Base-by-base conservation (phyloP, 176 grass and related monocot species). In the Bolboschoenus planiculmis region DNA sequence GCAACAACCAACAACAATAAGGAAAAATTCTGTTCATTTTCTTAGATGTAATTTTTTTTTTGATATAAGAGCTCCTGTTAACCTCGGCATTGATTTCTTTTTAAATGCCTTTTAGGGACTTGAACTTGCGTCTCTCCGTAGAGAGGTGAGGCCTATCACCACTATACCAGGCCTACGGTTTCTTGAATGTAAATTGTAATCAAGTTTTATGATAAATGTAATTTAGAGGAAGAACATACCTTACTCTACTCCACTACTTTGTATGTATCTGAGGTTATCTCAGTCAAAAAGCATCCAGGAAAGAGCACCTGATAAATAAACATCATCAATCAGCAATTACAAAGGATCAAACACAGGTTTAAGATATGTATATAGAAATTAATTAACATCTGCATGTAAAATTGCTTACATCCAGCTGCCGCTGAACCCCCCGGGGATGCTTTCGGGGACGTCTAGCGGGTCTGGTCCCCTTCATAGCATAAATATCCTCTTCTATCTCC, bases 401-500 rank as follows among this genome's bases (percentile, higher is more conserved):
- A 18, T 57, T 37, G 33, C 79, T 81, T 30, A 81, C 79, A 81
- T 81, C 79, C 6, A 81, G 21, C 11, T 81, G 21, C 4, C 10
- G 35, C 39, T 64, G 79, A 47, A 48, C 13, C 21, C 36, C 79
- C 8, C 37, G n/a, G 37, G 79, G 34, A 10, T 57, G 56, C 23
- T 81, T 81, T 27, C 59, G 56, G 56, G 79, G 79, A 6, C 79
- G 51, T 47, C 79, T 62, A 39, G 56, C 23, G 1, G 79, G 79
- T 30, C 79, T 81, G 2, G 79, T 64, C 13, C 79, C 79, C 30
- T 81, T 81, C 57, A 81, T 20, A 5, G 79, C 79, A 30, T 81
- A 81, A 42, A 81, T 29, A 63, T 81, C 79, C 79, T 81, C 79
- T 34, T 62, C 79, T 24, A 81, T 81, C 79, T 81, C 79, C 37